Evolutionary conservation across 2,329 filamentous ascomycete genomes (phyloP), one percentile per base, ranked within the genome.

Genomic region (Phoma sp.): DNA sequence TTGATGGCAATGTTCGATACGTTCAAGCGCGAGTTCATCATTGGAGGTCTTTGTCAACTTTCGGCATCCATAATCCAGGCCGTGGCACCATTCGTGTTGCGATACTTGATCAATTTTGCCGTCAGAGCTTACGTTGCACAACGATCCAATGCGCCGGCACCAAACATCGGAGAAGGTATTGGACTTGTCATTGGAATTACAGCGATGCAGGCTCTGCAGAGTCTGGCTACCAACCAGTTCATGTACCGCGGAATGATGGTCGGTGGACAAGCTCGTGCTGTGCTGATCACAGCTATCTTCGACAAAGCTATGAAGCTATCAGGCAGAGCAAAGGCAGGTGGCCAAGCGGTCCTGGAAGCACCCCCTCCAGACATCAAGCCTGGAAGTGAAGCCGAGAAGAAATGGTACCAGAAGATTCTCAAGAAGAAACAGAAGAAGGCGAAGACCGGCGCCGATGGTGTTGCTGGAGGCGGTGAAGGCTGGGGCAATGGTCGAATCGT

Each of bases 401-500:
- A 80, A 45, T 81, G 76, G 74, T 79, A 80, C 73, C 81, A 67
- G 72, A 81, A 64, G 74, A 78, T 71, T 68, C 72, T 68, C 43
- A 77, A 69, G 61, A 76, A 67, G 72, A 76, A 79, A 43, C 53
- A 66, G 33, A 71, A 73, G 75, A 56, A 77, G 36, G 65, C 79
- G 23, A 78, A 79, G 42, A 74, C 73, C 3, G 74, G 70, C 11
- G 76, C 78, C 11, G 74, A 79, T 3, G 84, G 82, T 2, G 77
- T 88, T 17, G 76, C 83, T 10, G 86, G 85, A 4, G 90, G 95
- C 65, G 90, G 89, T 2, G 81, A 85, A 18, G 95, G 93, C 20
- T 98, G 93, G 93, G 88, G 88, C 52, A 98, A 97, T 67, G 95
- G 95, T 18, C 87, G 92, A 59, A 91, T 98, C 46, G 87, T 95